Base-by-base conservation (phyloP, 1,284 basidiomycete species). In the Cutaneotrichosporon cavernicola region DNA sequence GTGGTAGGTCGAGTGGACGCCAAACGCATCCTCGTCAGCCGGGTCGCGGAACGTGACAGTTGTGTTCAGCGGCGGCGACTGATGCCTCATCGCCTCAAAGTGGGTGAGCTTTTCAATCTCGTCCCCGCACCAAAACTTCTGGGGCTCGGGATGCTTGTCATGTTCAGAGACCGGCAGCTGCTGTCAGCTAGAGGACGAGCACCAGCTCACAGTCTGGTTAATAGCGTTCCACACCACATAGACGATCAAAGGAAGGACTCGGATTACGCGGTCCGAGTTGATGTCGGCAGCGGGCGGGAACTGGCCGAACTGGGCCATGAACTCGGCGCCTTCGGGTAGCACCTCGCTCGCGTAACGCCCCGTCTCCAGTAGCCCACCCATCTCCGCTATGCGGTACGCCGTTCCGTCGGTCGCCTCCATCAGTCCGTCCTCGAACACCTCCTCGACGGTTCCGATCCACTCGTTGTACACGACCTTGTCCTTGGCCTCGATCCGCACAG, bases 201-300 rank as follows among this genome's bases (percentile, higher is more conserved):
- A 4, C n/a, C 2, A 5, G 78, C 86, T 67, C 73, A 91, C 91
- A 61, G 85, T 86, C 83, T 95, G 93, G 72, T 92, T 94, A 65
- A 95, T 83, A 16, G 91, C 93, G 14, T 95, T 84, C 93, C 93
- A 97, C 56, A 89, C 87, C 68, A 97, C 82, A 26, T 88, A 90
- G 63, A 93, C 84, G 38, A 90, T 87, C 13, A 87, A 89, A 63
- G 92, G 92, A 70, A 86, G 86, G 47, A 95, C 86, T 31, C 86
- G 84, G 31, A 94, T 83, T 53, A 74, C 63, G 8, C 62, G 59
- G 61, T 75, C 75, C 4, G 34, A 53, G 4, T 61, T 36, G n/a
- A 72, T 65, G 43, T 73, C 61, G n/a, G 73, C 71, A 18, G 60
- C 47, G 0, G 61, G 56, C 0, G 73, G 74, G 38, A 72, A 67